Evolutionary conservation across 1,284 basidiomycete species (phyloP), one percentile per base, ranked within the genome.

Genomic region (Leccinum subrobustum): DNA sequence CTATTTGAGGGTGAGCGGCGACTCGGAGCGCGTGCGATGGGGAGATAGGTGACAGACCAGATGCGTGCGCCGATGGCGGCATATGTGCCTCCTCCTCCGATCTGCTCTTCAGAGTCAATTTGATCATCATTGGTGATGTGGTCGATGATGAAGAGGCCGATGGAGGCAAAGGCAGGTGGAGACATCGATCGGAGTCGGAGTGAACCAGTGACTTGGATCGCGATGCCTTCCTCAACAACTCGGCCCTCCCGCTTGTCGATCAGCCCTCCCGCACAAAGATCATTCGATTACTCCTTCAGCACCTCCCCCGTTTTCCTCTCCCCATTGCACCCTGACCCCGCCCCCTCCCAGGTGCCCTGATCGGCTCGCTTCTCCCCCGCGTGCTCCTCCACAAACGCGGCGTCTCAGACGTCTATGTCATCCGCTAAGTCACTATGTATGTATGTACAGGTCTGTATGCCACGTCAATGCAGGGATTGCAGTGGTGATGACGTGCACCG

Each of bases 121-220:
- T 33, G 33, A 33, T 6, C 33, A 5, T 33, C 33, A 33, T 33
- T 12, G 33, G 33, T 14, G 33, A 33, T 33, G 63, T 91, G 83
- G 73, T 96, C 94, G 64, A 96, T 86, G 65, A 96, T 95, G 76
- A 95, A 94, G 87, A 94, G 88, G n/a, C 93, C 94, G 23, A 92
- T 75, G 47, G 87, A 85, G 16, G 83, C 83, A 60, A 92, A 86
- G 31, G 12, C 3, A 23, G 12, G 12, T 14, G 33, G 33, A 33
- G 20, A 25, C 68, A 66, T 68, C 33, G 33, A 35, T 35, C 64
- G 66, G 70, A 68, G 70, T 72, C 63, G 54, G 31, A 60, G 56
- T 29, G 52, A 54, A 42, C 39, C 0, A 25, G 23, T 25, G 23
- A 20, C 51, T 52, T 52, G 25, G n/a, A 44, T 31, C 16, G 6